Evolutionary conservation across 805 yeast genomes (phyloP).

Genomic region (Millerozyma acaciae): DNA sequence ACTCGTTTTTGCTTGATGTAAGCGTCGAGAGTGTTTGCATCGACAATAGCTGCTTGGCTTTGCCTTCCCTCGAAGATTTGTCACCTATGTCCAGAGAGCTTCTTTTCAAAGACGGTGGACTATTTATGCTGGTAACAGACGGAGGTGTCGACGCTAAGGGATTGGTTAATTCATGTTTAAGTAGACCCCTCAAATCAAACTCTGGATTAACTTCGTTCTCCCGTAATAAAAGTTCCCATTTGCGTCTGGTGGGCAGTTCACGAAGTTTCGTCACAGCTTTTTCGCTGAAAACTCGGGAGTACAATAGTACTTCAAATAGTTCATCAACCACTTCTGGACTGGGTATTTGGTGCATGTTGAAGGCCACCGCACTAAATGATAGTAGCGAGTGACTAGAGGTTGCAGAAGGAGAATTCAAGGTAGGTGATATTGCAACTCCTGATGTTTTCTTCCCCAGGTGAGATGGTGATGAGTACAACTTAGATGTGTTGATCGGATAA

Average conservation of each 20-base stretch:
- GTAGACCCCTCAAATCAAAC: constrained; percentile 30
- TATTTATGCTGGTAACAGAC: no score
- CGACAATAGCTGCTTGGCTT: no score
- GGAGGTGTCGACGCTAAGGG: constrained; percentile 1
- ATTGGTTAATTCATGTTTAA: no score
- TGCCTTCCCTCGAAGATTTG: no score
- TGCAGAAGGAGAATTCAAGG: constrained; percentile 1
- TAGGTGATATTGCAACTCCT: no score
- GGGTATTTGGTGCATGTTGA: constrained; percentile 34
- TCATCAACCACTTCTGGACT: constrained; percentile 31
- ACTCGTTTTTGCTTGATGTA: no score
- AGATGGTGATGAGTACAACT: no score
- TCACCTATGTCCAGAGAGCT: no score
- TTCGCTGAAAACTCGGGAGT: constrained; percentile 36
- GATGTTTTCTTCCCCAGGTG: no score
- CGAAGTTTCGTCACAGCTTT: constrained; percentile 28
- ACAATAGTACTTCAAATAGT: constrained; percentile 36
- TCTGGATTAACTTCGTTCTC: constrained; percentile 36
- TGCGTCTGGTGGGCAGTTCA: constrained; percentile 31
- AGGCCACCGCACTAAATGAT: constrained; percentile 31
- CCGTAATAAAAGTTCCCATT: constrained; percentile 42
- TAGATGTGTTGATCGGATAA: no score
- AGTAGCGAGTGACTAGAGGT: constrained; percentile 22
- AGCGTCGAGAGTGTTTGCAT: no score
- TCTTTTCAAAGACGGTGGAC: no score